Conservation (phyloP, 176 grass and related monocot genomes). For the Saccharum spontaneum region DNA sequence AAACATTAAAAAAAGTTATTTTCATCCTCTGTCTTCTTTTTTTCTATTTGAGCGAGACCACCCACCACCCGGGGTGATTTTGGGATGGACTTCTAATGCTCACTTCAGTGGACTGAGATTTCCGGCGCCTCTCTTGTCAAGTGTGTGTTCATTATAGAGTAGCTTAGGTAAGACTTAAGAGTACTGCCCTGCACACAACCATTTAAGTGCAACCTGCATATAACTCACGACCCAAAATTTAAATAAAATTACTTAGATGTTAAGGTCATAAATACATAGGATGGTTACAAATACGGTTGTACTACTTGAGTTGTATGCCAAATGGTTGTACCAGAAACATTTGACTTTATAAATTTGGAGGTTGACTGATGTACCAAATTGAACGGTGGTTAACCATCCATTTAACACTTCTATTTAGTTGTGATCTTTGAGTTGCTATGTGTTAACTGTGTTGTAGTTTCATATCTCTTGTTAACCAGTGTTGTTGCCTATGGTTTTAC, state of each 20-base stretch:
- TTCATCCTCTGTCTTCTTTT: background rate
- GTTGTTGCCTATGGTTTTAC: background rate
- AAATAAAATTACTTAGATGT: background rate
- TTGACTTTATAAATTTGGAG: background rate
- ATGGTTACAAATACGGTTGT: background rate
- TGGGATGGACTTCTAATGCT: background rate
- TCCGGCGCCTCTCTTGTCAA: background rate
- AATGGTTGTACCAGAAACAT: no score
- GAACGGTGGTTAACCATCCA: background rate
- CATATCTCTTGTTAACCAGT: background rate
- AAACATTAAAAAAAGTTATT: background rate
- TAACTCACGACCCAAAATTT: background rate
- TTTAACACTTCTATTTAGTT: background rate
- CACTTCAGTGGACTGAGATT: background rate
- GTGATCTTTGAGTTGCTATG: background rate
- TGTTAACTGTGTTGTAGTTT: background rate
- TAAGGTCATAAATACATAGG: background rate
- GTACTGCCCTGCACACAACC: background rate
- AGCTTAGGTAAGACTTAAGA: background rate
- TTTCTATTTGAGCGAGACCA: background rate
- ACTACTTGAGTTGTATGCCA: background rate
- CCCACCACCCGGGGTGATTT: background rate
- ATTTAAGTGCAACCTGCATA: background rate
- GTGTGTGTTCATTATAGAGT: background rate
- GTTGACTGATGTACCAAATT: background rate